Evolutionary conservation across 129 eudicot species (phyloP), one percentile per base, ranked within the genome.

Genomic region (Chrysanthemum lavandulifolium): DNA sequence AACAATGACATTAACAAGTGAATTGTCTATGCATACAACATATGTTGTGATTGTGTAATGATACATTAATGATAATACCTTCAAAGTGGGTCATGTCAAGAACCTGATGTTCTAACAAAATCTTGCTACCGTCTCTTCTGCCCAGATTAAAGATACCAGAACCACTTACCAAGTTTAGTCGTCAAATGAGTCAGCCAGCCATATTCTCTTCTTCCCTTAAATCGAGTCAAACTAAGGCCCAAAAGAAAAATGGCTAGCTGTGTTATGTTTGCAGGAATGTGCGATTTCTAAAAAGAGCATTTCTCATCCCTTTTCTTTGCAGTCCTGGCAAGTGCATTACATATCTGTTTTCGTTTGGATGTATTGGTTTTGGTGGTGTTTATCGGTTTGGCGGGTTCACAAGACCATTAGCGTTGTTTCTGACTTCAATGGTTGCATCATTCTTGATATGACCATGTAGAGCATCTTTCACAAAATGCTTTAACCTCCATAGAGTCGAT

Each of bases 401-500:
- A 1, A 31, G 51, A 68, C 29, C 23, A 40, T 68, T 62, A 23
- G 61, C 58, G 27, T 75, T 60, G 40, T 71, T 72, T 51, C 54
- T 56, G 13, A 66, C 76, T 23, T 54, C 82, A n/a, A 62, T 67
- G 78, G 53, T 68, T 53, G 81, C 66, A 70, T 67, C 68, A 69
- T 51, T 79, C 61, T 81, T 81, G 6, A 57, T 64, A 55, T 78
- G 76, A 72, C 68, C 85, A 57, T 80, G 81, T 29, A 85, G 52
- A n/a, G 82, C 87, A 65, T 90, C 96, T 78, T 81, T 84, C n/a
- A 83, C 83, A 74, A 95, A 90, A 70, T 82, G 73, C 51, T 88
- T 88, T 68, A 95, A 73, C 86, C 96, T 86, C 99, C 99, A 86
- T 40, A 95, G 65, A 16, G 97, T 90, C 13, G 82, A 69, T 81